Evolutionary conservation across 2,329 filamentous ascomycete species (phyloP), one percentile per base, ranked within the genome.

Genomic region (Teratosphaeria zuluensis): DNA sequence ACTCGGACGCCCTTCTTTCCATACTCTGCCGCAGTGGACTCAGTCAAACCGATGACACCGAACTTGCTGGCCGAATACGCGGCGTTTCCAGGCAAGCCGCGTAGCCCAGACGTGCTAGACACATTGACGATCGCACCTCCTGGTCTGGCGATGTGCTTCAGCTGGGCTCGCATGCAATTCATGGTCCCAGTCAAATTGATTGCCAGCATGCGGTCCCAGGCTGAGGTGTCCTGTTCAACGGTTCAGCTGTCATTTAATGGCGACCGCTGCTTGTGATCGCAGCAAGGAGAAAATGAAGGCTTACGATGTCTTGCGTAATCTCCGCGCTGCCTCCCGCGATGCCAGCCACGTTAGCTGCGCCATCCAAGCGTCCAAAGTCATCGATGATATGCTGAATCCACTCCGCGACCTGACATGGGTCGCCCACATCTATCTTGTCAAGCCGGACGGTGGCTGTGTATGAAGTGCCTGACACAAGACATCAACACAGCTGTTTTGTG

Each of bases 181-280:
- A 82, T 78, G 57, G 79, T 81, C 0, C 80, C 82, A 5, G 80
- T 84, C 35, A 84, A 69, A 63, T 85, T 85, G 61, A 84, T 72
- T 11, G 74, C 75, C 35, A 86, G 74, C 5, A 84, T 78, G 3
- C 72, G 72, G 60, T 84, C 76, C 81, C 81, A 85, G 1, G 35
- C 35, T 42, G 35, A 12, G 14, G 11, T 42, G 35, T 42, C 4
- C 35, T 42, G 7, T 42, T 5, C 1, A 14, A 12, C 7, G 35
- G n/a, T 16, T 12, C 5, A 14, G 11, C 35, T 16, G 11, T 42
- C 35, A 42, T 5, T 42, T 16, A 42, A 2, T 16, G 12, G n/a
- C 12, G 35, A 5, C 35, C 14, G 5, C 11, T 16, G 11, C 35
- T 42, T 16, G 24, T 38, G 33, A 2, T 42, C 11, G 8, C 35